phyloP scores from a whole-genome alignment of 164 flowering plant species.

The Nelumbo lutea region DNA sequence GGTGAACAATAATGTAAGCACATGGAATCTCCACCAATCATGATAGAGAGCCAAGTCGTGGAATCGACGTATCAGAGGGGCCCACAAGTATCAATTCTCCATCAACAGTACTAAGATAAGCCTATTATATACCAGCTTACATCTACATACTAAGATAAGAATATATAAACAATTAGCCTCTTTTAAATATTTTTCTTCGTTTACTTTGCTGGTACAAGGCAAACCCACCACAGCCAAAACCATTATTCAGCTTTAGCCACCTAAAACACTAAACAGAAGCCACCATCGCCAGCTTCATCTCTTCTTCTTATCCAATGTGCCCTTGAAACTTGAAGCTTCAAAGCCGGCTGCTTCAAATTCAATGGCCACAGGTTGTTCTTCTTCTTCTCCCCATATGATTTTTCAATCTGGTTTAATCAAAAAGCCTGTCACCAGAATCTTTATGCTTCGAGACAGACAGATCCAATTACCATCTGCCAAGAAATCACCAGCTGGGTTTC shows the following conservation, averaged over 20 bases:
- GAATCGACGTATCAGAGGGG: constrained; percentile 5
- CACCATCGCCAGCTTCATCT: constrained; percentile 5
- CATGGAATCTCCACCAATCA: background rate
- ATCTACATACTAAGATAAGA: too few species aligned
- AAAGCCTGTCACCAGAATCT: constrained; percentile 15
- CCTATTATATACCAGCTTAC: background rate
- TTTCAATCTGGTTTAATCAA: constrained; percentile 12
- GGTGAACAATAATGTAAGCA: too few species aligned
- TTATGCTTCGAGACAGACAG: constrained; percentile 20
- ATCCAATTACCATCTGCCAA: constrained; percentile 11
- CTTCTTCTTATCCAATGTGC: background rate
- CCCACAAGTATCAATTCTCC: constrained; percentile 4
- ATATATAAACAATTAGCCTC: too few species aligned
- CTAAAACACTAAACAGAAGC: background rate
- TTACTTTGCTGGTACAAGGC: too few species aligned
- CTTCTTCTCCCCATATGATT: constrained; percentile 9
- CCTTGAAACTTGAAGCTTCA: too few species aligned
- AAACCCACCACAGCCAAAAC: too few species aligned
- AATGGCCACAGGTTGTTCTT: constrained; percentile 32
- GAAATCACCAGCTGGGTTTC: constrained; percentile 16
- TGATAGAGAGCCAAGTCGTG: constrained; percentile 4
- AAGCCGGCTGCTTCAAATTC: background rate
- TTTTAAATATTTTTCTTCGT: too few species aligned
- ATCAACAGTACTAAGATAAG: constrained; percentile 22
- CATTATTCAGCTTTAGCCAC: background rate